Percentiles rank a stretch among this genome's conserved stretches.
Conservation (phyloP, 2,329 filamentous ascomycete species). For the Phialophora chinensis region DNA sequence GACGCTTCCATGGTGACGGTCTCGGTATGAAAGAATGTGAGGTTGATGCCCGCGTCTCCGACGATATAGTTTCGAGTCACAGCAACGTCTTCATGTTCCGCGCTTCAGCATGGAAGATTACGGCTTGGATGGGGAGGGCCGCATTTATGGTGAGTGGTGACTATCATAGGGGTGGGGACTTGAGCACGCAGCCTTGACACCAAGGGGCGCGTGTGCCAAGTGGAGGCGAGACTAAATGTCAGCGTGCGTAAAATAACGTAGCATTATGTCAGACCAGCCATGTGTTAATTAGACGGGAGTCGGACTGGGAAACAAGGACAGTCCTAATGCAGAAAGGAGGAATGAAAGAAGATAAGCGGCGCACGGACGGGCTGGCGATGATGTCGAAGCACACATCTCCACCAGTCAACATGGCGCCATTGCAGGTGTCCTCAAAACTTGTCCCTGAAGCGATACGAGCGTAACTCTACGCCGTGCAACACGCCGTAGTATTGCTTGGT, state of each 20-base stretch:
- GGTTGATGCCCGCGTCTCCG: not conserved
- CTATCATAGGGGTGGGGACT: constrained; percentile 3
- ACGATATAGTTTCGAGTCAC: not conserved
- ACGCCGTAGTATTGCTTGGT: not conserved
- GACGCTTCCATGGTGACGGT: constrained; percentile 23
- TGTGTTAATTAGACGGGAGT: not conserved
- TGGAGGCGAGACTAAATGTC: constrained; percentile 2
- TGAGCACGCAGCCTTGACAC: constrained; percentile 2
- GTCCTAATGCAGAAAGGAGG: not conserved
- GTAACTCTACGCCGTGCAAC: not conserved
- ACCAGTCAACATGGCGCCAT: not conserved
- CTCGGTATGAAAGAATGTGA: not conserved
- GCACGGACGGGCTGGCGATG: not conserved
- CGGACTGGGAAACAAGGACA: not conserved
- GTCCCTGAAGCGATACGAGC: not conserved
- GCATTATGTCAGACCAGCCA: constrained; percentile 5
- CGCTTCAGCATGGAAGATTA: constrained; percentile 2
- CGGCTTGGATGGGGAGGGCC: not conserved
- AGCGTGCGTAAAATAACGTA: constrained; percentile 7
- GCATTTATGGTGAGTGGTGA: constrained; percentile 1
- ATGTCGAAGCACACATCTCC: not conserved
- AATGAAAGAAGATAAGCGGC: not conserved
- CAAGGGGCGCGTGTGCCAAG: constrained; percentile 5
- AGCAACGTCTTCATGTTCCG: not conserved
- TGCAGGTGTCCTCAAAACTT: not conserved